Conservation (phyloP, 2,329 filamentous ascomycete genomes). For the Trichoderma gracile region DNA sequence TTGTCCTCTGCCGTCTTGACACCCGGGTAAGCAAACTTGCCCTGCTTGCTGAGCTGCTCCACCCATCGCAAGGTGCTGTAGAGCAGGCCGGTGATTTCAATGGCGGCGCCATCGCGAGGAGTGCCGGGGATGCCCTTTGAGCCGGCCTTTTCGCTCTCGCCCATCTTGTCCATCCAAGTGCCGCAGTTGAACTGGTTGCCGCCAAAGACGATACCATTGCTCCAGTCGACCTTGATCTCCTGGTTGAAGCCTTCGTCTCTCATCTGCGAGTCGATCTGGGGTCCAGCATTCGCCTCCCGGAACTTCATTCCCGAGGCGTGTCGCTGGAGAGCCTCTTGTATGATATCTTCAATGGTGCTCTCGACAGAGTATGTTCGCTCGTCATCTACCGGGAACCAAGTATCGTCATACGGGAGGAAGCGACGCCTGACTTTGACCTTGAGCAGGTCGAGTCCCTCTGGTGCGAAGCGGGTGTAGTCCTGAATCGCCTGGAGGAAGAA, state of each 20-base stretch:
- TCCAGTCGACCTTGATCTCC: conserved; percentile 90
- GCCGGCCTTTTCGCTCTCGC: conserved; percentile 87
- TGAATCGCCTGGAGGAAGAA: conserved; percentile 97
- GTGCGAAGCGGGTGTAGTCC: conserved; percentile 82
- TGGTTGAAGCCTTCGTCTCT: conserved; percentile 88
- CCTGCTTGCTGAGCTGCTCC: conserved; percentile 62
- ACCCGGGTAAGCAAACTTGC: conserved; percentile 70
- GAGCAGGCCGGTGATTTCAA: conserved; percentile 91
- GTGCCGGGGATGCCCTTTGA: conserved; percentile 94
- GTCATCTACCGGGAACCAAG: conserved; percentile 84
- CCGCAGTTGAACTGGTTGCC: conserved; percentile 94
- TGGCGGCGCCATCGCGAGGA: conserved; percentile 90
- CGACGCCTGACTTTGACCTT: conserved; percentile 76
- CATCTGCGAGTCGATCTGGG: conserved; percentile 90
- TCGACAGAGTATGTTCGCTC: conserved; percentile 79
- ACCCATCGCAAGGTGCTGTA: conserved; percentile 91
- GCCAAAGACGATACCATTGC: conserved; percentile 81
- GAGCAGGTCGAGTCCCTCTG: conserved; percentile 72
- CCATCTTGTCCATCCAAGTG: conserved; percentile 99
- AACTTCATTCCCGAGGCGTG: conserved; percentile 91
- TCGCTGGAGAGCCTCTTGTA: conserved; percentile 89
- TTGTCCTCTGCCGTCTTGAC: conserved; percentile 66
- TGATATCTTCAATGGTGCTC: conserved; percentile 82
- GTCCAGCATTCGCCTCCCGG: conserved; percentile 90
- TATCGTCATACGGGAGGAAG: conserved; percentile 94